A percentile compares a stretch with the other conserved stretches of the same genome.
Conservation (phyloP, 306 rosid genomes). For the Lathyrus sativus region DNA sequence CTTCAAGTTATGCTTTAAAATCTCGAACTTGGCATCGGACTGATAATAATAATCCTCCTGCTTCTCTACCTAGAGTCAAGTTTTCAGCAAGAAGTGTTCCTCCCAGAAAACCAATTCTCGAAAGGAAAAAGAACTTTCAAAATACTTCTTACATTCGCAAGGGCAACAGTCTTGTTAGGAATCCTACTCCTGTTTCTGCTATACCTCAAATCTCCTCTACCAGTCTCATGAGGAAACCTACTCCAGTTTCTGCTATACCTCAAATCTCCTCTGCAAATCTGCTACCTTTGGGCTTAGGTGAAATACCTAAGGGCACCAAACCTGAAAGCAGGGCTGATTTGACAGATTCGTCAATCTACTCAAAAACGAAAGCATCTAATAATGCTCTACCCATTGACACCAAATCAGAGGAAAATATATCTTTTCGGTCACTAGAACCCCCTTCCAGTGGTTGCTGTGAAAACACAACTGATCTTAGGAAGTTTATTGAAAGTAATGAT, state of each 20-base stretch:
- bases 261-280: slow-evolving; percentile 44
- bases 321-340: slow-evolving; percentile 49
- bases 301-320: slow-evolving; percentile 45
- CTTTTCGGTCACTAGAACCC: slow-evolving; percentile 49
- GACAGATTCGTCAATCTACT: slow-evolving; percentile 38
- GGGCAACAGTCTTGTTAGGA: slow-evolving; percentile 82
- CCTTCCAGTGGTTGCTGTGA: slow-evolving; percentile 50
- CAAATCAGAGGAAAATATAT: slow-evolving; percentile 46
- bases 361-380: slow-evolving; percentile 43
- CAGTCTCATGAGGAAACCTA: slow-evolving; percentile 64
- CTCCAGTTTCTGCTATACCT: slow-evolving; percentile 54
- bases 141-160: slow-evolving; percentile 84
- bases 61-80: slow-evolving; percentile 42
- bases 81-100: slow-evolving; percentile 44
- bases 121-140: slow-evolving; percentile 51
- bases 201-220: slow-evolving; percentile 47
- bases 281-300: slow-evolving; percentile 51
- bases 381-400: slow-evolving; percentile 40
- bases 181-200: slow-evolving; percentile 58
- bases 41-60: slow-evolving; percentile 43
- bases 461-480: slow-evolving; percentile 47
- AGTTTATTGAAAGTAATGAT: slow-evolving; percentile 43
- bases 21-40: slow-evolving; percentile 78
- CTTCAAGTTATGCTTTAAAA: slow-evolving; percentile 54
- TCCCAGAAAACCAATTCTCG: slow-evolving; percentile 53